These are phyloP conservation scores for Citrus cavaleriei DNA, from an alignment of 345 rosid species.

Conservation along the genomic window DNA sequence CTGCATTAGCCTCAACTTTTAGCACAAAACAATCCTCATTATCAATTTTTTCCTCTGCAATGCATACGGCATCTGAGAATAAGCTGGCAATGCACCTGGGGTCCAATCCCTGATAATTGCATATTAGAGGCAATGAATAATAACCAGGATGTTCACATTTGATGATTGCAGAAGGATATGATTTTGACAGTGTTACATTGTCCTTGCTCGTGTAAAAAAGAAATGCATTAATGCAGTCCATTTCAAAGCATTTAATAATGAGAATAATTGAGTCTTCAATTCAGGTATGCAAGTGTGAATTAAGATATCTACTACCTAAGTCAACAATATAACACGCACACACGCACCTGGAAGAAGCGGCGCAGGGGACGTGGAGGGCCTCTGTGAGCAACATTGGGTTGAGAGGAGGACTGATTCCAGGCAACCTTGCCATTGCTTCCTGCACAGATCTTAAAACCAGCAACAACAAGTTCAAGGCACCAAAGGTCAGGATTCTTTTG, in stretches of 20 bases:
- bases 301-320: background rate
- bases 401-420: conserved; percentile 89
- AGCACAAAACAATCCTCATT: conserved; percentile 71
- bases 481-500: conserved; percentile 90
- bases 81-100: conserved; percentile 78
- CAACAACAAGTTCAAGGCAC: conserved; percentile 76
- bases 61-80: conserved; percentile 67
- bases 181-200: background rate
- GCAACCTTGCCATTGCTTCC: conserved; percentile 90
- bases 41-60: conserved; percentile 54
- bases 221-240: background rate
- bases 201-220: no score
- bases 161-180: background rate
- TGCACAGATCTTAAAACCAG: conserved; percentile 85
- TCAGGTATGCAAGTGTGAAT: background rate
- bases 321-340: no score
- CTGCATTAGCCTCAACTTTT: conserved; percentile 56
- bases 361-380: conserved; percentile 89
- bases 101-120: conserved; percentile 61
- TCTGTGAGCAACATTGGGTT: conserved; percentile 69
- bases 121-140: background rate
- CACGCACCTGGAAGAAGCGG: conserved; percentile 64
- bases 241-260: background rate
- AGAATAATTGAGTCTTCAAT: no score
- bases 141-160: background rate